A percentile compares a stretch with the other conserved stretches of the same genome.
Evolutionary conservation across 2,329 filamentous ascomycete species (phyloP).

Genomic region (Zelopaecilomyces penicillatus): DNA sequence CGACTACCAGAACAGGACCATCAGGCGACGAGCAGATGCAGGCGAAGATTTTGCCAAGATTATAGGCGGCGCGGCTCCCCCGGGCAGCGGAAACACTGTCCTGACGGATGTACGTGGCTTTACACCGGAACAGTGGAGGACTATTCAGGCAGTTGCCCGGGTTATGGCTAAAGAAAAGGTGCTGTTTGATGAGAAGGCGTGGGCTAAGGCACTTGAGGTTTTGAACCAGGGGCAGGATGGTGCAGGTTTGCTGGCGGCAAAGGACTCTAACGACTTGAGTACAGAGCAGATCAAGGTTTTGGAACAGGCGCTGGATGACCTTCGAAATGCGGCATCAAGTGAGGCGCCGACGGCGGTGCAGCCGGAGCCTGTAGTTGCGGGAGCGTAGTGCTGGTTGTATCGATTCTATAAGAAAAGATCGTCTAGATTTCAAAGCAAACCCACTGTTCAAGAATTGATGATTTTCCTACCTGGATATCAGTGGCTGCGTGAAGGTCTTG

Average conservation of each 20-base stretch:
- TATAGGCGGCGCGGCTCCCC: neutral
- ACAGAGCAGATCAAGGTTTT: neutral
- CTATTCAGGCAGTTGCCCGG: neutral
- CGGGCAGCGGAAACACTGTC: neutral
- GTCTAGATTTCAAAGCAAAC: too few relatives aligned
- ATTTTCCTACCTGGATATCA: too few relatives aligned
- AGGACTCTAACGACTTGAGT: neutral
- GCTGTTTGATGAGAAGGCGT: neutral
- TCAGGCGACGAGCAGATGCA: neutral
- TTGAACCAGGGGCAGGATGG: neutral
- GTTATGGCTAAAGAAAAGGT: neutral
- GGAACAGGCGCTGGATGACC: neutral
- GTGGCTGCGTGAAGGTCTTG: too few relatives aligned
- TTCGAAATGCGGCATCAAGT: neutral
- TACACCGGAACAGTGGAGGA: neutral
- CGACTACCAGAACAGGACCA: neutral
- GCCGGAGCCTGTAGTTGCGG: too few relatives aligned
- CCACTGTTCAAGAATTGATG: too few relatives aligned
- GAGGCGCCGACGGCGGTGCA: too few relatives aligned
- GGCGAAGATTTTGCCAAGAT: neutral
- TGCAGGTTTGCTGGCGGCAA: neutral
- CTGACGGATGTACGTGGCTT: neutral
- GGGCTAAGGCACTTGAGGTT: neutral
- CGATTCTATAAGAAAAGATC: too few relatives aligned
- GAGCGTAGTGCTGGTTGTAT: too few relatives aligned